Base-by-base conservation (phyloP, 2,329 filamentous ascomycete species). In the Fusarium sterilihyphosum region DNA sequence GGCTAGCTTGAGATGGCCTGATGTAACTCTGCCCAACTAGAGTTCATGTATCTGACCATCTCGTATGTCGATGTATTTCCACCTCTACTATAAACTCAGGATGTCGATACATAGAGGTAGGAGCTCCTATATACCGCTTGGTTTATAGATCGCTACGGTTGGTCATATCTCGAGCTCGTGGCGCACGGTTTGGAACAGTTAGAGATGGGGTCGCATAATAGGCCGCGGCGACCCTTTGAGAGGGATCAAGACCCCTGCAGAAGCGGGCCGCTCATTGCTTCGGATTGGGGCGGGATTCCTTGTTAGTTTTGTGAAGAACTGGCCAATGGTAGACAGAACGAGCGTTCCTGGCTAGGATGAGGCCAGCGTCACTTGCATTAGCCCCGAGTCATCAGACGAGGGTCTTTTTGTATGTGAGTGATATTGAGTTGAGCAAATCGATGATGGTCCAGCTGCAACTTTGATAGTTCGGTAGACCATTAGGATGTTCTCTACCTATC, bases 301-400 rank as follows among this genome's bases (percentile, higher is more conserved):
- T 74, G 72, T 65, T 71, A 50, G 65, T 61, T 71, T 46, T 67
- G 73, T 71, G 66, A 75, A 67, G 62, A 62, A 41, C 47, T 61
- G 71, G 46, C 76, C 76, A 78, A 78, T 78, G 29, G 41, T 56
- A 59, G 33, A 31, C 52, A 49, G n/a, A 67, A 71, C 50, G n/a
- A 60, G 67, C 61, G 65, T 62, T 71, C 67, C 60, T 77, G 76
- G 73, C 73, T 75, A 66, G 73, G 72, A 62, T 78, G 76, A 75
- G 76, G 71, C 67, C 61, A 73, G 75, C 68, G 76, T 78, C 76
- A 78, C 76, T 75, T 69, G 76, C 76, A 78, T 78, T 73, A 78
- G 76, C 54, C 70, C 72, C 61, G n/a, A 73, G 72, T 72, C 68
- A 70, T 74, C 61, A 69, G 72, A 67, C 65, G 69, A 67, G 72